Conservation (phyloP, 169 alveolate genomes). For the Plasmodium cynomolgi region DNA sequence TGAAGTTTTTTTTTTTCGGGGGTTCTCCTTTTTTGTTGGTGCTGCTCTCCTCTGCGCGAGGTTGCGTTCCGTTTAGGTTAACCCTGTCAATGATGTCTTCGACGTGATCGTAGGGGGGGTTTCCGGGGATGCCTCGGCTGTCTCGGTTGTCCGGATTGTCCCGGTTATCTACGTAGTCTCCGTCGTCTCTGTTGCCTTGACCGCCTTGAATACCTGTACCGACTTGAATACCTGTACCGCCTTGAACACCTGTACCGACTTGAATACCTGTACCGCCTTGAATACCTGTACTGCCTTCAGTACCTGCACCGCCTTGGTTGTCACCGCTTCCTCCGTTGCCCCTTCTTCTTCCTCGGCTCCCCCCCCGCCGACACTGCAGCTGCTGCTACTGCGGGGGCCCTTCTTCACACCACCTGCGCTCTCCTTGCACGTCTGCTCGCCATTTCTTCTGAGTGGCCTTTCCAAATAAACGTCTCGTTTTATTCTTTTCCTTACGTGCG, state of each 20-base stretch:
- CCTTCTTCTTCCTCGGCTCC: neutral
- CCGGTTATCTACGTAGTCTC: neutral
- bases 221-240: neutral
- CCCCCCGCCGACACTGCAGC: too few relatives aligned
- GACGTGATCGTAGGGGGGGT: neutral
- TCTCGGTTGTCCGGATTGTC: neutral
- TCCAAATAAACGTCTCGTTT: neutral
- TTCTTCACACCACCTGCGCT: neutral
- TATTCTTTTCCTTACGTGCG: neutral
- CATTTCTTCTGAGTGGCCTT: neutral
- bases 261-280: too few relatives aligned
- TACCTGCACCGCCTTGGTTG: too few relatives aligned
- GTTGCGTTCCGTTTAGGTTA: neutral
- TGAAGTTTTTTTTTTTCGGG: neutral
- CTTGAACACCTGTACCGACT: neutral
- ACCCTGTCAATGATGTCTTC: slow-evolving; percentile 21
- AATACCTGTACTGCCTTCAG: neutral
- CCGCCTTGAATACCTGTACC: neutral
- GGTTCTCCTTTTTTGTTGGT: neutral
- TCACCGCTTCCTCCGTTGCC: too few relatives aligned
- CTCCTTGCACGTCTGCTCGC: neutral
- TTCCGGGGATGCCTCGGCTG: neutral
- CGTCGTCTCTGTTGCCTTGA: neutral
- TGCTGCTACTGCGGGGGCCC: neutral
- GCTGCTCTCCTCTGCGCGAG: neutral